phyloP scores from a whole-genome alignment of 257 asterid species.

The Solanum bulbocastanum region DNA sequence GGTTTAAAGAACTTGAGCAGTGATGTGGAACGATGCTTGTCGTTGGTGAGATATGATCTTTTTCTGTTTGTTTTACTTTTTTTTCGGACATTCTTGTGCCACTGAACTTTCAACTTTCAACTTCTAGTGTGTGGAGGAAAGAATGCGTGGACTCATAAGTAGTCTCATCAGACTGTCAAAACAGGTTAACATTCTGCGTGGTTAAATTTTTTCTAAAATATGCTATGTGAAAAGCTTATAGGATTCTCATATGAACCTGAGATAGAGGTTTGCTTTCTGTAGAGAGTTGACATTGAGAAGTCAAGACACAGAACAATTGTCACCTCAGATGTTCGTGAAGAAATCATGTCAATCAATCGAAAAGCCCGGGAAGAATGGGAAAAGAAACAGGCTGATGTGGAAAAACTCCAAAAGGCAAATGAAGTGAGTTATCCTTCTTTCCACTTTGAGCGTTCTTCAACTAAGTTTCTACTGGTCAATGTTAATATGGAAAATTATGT shows the following conservation, averaged over 20 bases:
- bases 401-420: conserved; percentile 51
- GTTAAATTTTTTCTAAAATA: neutral
- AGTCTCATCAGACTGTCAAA: conserved; percentile 67
- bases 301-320: conserved; percentile 63
- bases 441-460: neutral
- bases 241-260: neutral
- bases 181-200: conserved; percentile 36
- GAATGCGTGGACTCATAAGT: conserved; percentile 74
- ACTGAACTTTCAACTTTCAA: conserved; percentile 10
- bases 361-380: conserved; percentile 93
- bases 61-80: conserved; percentile 2
- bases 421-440: conserved; percentile 38
- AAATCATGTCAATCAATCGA: conserved; percentile 58
- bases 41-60: conserved; percentile 58
- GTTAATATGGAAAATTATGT: neutral
- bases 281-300: conserved; percentile 85
- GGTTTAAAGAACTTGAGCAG: conserved; percentile 72
- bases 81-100: conserved; percentile 2
- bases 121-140: conserved; percentile 84
- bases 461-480: neutral
- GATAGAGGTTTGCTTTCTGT: conserved; percentile 1
- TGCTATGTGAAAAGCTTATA: neutral
- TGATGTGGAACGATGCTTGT: conserved; percentile 72
- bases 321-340: conserved; percentile 77
- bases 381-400: conserved; percentile 79